Conservation (phyloP, 345 rosid genomes). For the Lenwebbia sp. region DNA sequence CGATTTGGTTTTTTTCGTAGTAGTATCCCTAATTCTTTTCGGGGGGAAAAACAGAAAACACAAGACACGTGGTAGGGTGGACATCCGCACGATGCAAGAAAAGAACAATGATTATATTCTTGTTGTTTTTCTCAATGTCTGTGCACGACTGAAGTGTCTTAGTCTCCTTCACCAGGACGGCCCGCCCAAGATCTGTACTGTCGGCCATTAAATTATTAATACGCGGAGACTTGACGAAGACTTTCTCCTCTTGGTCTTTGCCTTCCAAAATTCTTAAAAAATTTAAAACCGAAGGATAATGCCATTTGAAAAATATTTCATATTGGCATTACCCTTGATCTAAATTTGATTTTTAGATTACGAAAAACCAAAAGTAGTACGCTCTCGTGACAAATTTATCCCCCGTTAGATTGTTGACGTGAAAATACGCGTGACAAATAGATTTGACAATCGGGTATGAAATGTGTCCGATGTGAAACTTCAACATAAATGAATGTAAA, state of each 20-base stretch:
- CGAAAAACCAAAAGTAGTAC: background rate
- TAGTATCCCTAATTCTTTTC: no score
- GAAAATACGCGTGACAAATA: background rate
- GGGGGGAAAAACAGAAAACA: background rate
- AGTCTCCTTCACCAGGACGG: background rate
- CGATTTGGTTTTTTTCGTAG: no score
- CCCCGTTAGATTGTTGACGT: rapidly evolving
- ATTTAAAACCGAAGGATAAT: background rate
- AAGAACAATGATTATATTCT: background rate
- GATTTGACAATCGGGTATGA: rapidly evolving
- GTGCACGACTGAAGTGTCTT: background rate
- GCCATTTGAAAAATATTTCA: background rate
- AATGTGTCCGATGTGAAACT: background rate
- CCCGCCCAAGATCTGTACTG: background rate
- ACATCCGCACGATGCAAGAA: background rate
- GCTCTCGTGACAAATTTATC: rapidly evolving
- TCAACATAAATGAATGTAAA: background rate
- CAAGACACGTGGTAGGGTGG: background rate
- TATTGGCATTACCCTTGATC: no score
- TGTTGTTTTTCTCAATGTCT: background rate
- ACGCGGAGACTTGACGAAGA: background rate
- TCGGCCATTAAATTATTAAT: background rate
- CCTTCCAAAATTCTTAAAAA: no score
- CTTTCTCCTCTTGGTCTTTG: background rate
- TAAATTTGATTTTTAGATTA: background rate